Base-by-base conservation (phyloP, 2,329 filamentous ascomycete species). In the Neopestalotiopsis clavispora region DNA sequence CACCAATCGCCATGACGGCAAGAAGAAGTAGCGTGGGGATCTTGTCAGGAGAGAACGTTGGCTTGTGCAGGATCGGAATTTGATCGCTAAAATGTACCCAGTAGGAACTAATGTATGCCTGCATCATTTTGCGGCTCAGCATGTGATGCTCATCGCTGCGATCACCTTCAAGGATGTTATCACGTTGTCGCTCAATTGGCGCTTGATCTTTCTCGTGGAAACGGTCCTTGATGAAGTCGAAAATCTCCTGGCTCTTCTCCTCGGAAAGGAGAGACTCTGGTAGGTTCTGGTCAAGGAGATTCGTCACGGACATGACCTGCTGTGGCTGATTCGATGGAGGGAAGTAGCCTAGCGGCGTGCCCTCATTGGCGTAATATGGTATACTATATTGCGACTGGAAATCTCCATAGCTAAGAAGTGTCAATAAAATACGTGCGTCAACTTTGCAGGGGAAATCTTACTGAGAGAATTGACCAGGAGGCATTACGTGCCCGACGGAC, bases 11-110 rank as follows among this genome's bases (percentile, higher is more conserved):
- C 86, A 98, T 97, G 80, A 98, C 94, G 10, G 94, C 90, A 45
- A 98, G 87, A 17, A 99, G 83, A 7, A 98, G 85, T 23, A 97
- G 84, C 73, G 94, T 95, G 0, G 94, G 94, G 30, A 94, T 96
- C 71, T 90, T 92, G 76, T 97, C 94, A 0, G 95, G 92, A 4
- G 91, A 92, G 80, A 98, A 99, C 0, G 95, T 98, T 4, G 96
- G 94, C 76, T 95, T 94, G 80, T 99, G 96, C 62, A 98, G 84
- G 69, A 99, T 97, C 1, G 96, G 96, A 71, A 98, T 86, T 78
- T 98, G 96, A 67, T 95, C 92, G 79, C 96, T 97, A 76, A 98
- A 97, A 79, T 98, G 92, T 66, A 92, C 87, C 96, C 96, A 99
- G 80, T 97, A 99, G 1, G 94, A 97, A 12, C 91, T 89, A 72